Base-by-base conservation (phyloP, 2,329 filamentous ascomycete species). In the Fusarium neocosmosporiellum region DNA sequence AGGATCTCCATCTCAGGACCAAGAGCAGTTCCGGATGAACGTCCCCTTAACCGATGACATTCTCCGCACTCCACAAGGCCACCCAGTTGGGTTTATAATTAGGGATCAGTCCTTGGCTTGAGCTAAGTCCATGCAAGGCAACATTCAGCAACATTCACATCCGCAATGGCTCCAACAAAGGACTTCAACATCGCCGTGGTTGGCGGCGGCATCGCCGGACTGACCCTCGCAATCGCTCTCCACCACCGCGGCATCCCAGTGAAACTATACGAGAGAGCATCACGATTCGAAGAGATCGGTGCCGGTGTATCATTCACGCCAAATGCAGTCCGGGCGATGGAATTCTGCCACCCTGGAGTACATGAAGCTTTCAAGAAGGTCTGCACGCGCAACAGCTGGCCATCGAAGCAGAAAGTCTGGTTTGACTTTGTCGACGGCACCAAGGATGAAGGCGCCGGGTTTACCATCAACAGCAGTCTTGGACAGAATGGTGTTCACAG, bases 241-340 rank as follows among this genome's bases (percentile, higher is more conserved):
- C 80, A 84, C 43, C 80, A 80, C 2, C 84, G 86, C 37, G 77
- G 78, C 3, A 75, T 88, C 18, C 72, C 80, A 0, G 86, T 83
- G 67, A 84, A 78, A 1, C 64, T 88, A 4, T 88, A 86, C 71
- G 87, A 89, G 73, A 83, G 84, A 7, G 82, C 85, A 0, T 55
- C 79, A 0, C 74, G 77, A 1, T 84, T 86, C 61, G 79, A 81
- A 4, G 86, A 87, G 69, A 84, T 86, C 6, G 87, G 87, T 0
- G 86, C 87, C 0, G 87, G 87, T 9, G 85, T 89, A 29, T 86
- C 85, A 4, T 85, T 88, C 72, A 85, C 82, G 9, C 85, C 86
- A n/a, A 88, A 87, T 68, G 86, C 86, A 2, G 83, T 88, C 69
- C 79, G 80, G 13, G 85, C 86, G 16, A 84, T 89, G 80, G 70